Evolutionary conservation across 257 asterid genomes (phyloP).

Genomic region (Verbena officinalis): DNA sequence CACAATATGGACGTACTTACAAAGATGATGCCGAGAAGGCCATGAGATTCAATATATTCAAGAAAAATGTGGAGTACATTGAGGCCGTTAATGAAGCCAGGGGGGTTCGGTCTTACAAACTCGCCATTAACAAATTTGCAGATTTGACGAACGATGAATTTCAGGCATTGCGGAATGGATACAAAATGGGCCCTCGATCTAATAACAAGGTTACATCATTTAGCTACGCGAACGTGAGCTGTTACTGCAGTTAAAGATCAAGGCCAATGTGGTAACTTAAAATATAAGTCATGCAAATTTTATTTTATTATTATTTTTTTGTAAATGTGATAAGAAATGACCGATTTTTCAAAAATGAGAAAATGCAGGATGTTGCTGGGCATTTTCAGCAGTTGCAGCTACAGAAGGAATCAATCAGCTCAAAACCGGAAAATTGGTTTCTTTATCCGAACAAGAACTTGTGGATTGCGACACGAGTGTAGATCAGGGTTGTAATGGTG

Average conservation of each 20-base stretch:
- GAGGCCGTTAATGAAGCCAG: conserved; percentile 40
- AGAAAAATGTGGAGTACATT: conserved; percentile 38
- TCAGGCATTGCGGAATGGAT: conserved; percentile 37
- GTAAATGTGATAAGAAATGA: not conserved
- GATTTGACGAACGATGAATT: conserved; percentile 54
- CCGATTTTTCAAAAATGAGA: not conserved
- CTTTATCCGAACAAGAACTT: conserved; percentile 42
- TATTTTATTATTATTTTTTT: not conserved
- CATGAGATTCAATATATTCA: conserved; percentile 41
- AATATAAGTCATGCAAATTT: not conserved
- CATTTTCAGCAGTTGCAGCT: conserved; percentile 46
- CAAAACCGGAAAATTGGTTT: conserved; percentile 27
- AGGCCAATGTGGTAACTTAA: conserved; percentile 45
- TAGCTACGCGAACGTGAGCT: conserved; percentile 43
- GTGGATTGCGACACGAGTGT: conserved; percentile 41
- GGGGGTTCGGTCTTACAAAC: conserved; percentile 29
- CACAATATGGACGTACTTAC: conserved; percentile 40
- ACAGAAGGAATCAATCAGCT: conserved; percentile 39
- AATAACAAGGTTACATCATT: conserved; percentile 28
- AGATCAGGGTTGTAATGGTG: conserved; percentile 43
- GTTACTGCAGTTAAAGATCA: conserved; percentile 52
- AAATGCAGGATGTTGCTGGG: conserved; percentile 44
- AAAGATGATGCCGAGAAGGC: conserved; percentile 44
- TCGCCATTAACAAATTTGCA: conserved; percentile 45
- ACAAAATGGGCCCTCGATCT: conserved; percentile 9